Percentiles rank a stretch among this genome's conserved stretches.
Evolutionary conservation across 441 rosid genomes (phyloP).

Genomic region (Corymbia calophylla): DNA sequence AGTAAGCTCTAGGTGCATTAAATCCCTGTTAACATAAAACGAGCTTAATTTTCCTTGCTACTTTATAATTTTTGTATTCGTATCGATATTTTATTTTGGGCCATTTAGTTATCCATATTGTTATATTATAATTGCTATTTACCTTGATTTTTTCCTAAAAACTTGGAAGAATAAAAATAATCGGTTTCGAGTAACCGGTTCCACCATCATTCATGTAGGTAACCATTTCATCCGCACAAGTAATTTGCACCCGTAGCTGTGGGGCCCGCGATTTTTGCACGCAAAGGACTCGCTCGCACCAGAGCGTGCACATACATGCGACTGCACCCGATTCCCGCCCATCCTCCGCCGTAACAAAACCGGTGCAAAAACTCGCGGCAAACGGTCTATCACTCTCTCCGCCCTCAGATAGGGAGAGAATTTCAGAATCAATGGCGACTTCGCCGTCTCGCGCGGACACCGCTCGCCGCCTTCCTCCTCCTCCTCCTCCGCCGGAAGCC

Average conservation of each 20-base stretch:
- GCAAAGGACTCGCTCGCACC: neutral
- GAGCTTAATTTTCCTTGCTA: neutral
- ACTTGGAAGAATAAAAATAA: no score
- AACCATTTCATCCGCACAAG: neutral
- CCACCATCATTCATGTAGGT: no score
- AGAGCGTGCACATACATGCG: neutral
- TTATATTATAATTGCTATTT: no score
- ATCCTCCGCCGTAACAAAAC: no score
- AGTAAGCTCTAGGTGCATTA: neutral
- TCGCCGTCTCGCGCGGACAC: constrained; percentile 22
- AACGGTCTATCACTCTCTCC: no score
- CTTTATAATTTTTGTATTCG: neutral
- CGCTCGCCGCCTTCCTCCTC: constrained; percentile 14
- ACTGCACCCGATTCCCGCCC: neutral
- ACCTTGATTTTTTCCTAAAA: fast-evolving
- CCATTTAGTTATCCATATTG: no score
- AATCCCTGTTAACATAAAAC: neutral
- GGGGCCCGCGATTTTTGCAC: neutral
- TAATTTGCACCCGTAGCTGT: neutral
- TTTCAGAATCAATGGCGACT: constrained; percentile 38
- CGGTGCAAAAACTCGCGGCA: no score
- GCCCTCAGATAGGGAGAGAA: neutral
- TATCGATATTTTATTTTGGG: neutral
- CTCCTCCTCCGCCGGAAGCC: constrained; percentile 27
- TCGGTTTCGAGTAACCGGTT: neutral